Base-by-base conservation (phyloP, 1,284 basidiomycete species). In the Austroboletus novae-zelandiae region DNA sequence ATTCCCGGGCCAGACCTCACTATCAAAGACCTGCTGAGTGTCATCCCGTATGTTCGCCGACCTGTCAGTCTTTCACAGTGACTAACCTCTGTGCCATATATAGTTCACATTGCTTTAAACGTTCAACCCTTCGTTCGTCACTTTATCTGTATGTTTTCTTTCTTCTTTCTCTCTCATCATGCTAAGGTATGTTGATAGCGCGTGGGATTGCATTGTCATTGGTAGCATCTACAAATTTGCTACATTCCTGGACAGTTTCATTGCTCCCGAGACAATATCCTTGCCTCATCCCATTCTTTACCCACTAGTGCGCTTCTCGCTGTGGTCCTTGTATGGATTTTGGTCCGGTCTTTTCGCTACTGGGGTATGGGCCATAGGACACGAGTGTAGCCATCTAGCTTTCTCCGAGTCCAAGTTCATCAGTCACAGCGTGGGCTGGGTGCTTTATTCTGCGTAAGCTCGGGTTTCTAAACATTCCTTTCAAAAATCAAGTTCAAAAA, bases 361-460 rank as follows among this genome's bases (percentile, higher is more conserved):
- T 30, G 97, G 96, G 61, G 73, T 98, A 47, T 98, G 95, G 95
- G 89, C 98, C 58, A 77, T 97, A 56, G 95, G 87, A 39, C 90
- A 92, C 60, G 87, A 94, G 69, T 92, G 90, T 64, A 96, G 97
- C 42, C 97, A 99, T 72, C 96, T 98, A 72, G 91, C 91, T 0
- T 99, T 93, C 78, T 97, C 94, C n/a, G 86, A 94, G 57, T 95
- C 89, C 58, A 99, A 98, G 77, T 70, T 77, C 29, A 78, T 98
- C 71, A 99, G 99, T 79, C 94, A 98, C 78, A 71, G 83, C 31
- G 91, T 96, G 57, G 96, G 96, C 30, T 98, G 93, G 91, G 68
- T 98, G 54, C 78, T 98, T 35, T 96, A 99, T 73, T 97, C 94
- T 40, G 83, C 81, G 89, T 91, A 66, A 56, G 83, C 70, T 45